phyloP scores from a whole-genome alignment of 2,329 filamentous ascomycete genomes.

The Xylariomycetidae sp. region DNA sequence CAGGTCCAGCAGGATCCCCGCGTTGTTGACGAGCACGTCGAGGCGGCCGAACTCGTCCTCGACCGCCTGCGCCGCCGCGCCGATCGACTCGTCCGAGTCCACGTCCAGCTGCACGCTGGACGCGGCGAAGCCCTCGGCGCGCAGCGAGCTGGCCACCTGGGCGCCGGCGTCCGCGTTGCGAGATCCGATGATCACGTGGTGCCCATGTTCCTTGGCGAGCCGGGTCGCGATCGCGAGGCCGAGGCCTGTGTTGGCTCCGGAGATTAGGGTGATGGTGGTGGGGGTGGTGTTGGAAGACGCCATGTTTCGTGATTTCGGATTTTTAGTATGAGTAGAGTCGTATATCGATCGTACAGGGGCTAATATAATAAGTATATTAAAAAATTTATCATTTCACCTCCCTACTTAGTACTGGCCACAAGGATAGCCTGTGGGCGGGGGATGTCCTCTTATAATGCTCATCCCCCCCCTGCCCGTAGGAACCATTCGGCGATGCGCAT shows the following conservation, averaged over 20 bases:
- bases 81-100: slow-evolving; percentile 22
- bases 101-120: slow-evolving; percentile 9
- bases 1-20: slow-evolving; percentile 25
- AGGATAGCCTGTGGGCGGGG: too few relatives aligned
- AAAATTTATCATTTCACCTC: too few relatives aligned
- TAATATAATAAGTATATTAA: too few relatives aligned
- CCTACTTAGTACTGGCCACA: too few relatives aligned
- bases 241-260: slow-evolving; percentile 7
- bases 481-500: too few relatives aligned
- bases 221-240: slow-evolving; percentile 4
- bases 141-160: slow-evolving; percentile 1
- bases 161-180: slow-evolving; percentile 3
- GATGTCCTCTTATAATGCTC: too few relatives aligned
- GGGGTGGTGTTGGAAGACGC: too few relatives aligned
- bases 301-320: too few relatives aligned
- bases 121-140: slow-evolving; percentile 1
- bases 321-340: too few relatives aligned
- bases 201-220: slow-evolving; percentile 7
- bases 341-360: too few relatives aligned
- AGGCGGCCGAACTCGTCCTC: slow-evolving; percentile 20
- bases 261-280: slow-evolving; percentile 6
- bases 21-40: slow-evolving; percentile 34
- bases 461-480: too few relatives aligned
- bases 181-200: slow-evolving; percentile 8
- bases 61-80: slow-evolving; percentile 18